These are phyloP conservation scores for Stagonosporopsis cucurbitacearum DNA, from an alignment of 2,329 filamentous ascomycete species.

Conservation along the genomic window DNA sequence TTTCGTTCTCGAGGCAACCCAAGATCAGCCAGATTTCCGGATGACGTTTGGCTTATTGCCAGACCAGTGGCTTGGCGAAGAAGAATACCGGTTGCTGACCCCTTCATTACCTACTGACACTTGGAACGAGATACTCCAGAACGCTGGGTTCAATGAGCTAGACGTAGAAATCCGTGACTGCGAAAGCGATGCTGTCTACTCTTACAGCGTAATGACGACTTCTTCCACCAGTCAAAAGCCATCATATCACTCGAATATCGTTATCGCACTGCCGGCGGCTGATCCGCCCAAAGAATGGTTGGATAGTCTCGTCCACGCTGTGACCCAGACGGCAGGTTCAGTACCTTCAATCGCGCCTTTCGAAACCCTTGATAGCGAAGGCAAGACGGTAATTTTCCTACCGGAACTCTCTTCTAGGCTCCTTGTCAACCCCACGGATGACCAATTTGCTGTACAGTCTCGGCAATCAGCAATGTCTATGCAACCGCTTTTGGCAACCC, in stretches of 20 bases:
- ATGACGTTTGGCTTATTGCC: constrained; percentile 33
- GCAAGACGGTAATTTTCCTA: too few relatives aligned
- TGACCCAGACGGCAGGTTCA: too few relatives aligned
- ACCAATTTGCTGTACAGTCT: neutral
- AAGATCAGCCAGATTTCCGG: constrained; percentile 15
- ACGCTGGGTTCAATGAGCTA: constrained; percentile 5
- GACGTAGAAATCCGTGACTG: constrained; percentile 11
- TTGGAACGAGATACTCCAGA: constrained; percentile 4
- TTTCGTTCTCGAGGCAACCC: constrained; percentile 50
- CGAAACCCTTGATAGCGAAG: too few relatives aligned
- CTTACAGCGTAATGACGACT: constrained; percentile 14
- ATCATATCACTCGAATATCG: too few relatives aligned
- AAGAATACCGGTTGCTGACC: neutral
- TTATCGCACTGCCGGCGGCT: too few relatives aligned
- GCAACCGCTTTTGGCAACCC: neutral
- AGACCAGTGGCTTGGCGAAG: constrained; percentile 32
- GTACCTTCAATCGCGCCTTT: too few relatives aligned
- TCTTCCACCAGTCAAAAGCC: neutral
- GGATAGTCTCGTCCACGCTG: too few relatives aligned
- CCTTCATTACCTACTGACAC: neutral
- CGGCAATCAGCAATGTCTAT: constrained; percentile 2
- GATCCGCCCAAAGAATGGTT: too few relatives aligned
- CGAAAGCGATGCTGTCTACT: constrained; percentile 4
- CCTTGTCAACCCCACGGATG: neutral
- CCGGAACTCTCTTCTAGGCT: too few relatives aligned